These are phyloP conservation scores for Entophlyctis luteolus DNA, from an alignment of 192 early-diverging fungal species.

Conservation along the genomic window DNA sequence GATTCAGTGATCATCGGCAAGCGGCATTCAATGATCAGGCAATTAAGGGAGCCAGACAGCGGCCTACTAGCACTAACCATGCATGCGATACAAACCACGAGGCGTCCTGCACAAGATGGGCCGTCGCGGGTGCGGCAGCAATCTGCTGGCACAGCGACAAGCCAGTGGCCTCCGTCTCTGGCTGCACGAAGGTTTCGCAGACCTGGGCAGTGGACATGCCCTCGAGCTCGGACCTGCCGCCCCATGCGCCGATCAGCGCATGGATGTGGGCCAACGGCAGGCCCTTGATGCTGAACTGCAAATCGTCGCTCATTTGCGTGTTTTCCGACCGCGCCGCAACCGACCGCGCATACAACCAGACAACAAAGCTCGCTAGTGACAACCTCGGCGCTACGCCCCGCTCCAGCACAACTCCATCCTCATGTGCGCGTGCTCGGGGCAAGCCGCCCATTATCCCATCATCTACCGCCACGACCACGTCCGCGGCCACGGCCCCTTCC, in stretches of 20 bases:
- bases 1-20: too few species aligned
- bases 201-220: slow-evolving; percentile 23
- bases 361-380: too few species aligned
- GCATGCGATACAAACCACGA: slow-evolving; percentile 29
- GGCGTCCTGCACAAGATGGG: not conserved
- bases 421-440: too few species aligned
- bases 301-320: too few species aligned
- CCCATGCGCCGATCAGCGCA: not conserved
- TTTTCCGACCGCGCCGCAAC: too few species aligned
- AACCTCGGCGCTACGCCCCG: too few species aligned
- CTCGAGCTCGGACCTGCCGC: slow-evolving; percentile 4
- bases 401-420: too few species aligned
- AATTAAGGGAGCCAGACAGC: too few species aligned
- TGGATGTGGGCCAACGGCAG: not conserved
- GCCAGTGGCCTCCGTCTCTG: not conserved
- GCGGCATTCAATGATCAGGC: too few species aligned
- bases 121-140: not conserved
- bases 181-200: not conserved
- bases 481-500: slow-evolving; percentile 63
- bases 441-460: too few species aligned
- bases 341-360: too few species aligned
- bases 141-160: not conserved
- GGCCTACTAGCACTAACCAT: too few species aligned
- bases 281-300: not conserved
- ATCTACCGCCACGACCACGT: slow-evolving; percentile 39